Percentiles rank a stretch among this genome's conserved stretches.
Conservation (phyloP, 1,139 yeast species). For the Meyerozyma sp. region DNA sequence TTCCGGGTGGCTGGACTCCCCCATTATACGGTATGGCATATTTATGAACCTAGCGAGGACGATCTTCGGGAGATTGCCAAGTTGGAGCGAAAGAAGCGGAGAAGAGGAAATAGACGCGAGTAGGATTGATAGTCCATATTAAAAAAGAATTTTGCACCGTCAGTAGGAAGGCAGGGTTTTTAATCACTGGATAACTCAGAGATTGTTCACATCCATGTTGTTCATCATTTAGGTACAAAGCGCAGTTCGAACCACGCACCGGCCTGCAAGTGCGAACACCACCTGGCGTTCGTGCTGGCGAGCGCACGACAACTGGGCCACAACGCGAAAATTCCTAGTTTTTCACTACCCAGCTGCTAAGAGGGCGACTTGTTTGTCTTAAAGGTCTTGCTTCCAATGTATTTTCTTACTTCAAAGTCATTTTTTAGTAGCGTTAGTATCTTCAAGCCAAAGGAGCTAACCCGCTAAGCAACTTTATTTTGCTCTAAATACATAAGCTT, state of each 20-base stretch:
- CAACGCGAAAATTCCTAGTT: slow-evolving; percentile 4
- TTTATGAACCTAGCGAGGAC: slow-evolving; percentile 87
- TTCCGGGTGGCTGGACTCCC: slow-evolving; percentile 81
- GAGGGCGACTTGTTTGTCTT: too few relatives aligned
- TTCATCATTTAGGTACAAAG: slow-evolving; percentile 31
- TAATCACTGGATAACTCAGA: slow-evolving; percentile 47
- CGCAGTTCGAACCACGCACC: slow-evolving; percentile 24
- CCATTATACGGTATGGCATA: slow-evolving; percentile 86
- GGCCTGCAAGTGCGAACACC: slow-evolving; percentile 3
- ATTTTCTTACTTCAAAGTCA: too few relatives aligned
- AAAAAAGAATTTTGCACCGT: slow-evolving; percentile 16
- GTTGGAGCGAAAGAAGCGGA: slow-evolving; percentile 65
- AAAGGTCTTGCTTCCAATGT: too few relatives aligned
- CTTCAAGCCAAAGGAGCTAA: too few relatives aligned
- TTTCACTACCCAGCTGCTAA: neutral
- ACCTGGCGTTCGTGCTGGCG: slow-evolving; percentile 6
- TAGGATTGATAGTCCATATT: neutral
- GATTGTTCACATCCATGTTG: slow-evolving; percentile 52
- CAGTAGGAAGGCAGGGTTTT: slow-evolving; percentile 54
- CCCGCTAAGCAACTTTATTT: too few relatives aligned
- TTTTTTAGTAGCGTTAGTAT: too few relatives aligned
- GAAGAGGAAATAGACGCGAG: slow-evolving; percentile 17
- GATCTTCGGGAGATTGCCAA: slow-evolving; percentile 71
- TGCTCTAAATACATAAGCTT: too few relatives aligned
- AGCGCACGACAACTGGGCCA: slow-evolving; percentile 17